Percentiles rank a stretch among this genome's conserved stretches.
Evolutionary conservation across 352 stramenopile genomes (phyloP).

Genomic region (Phytophthora sojae): DNA sequence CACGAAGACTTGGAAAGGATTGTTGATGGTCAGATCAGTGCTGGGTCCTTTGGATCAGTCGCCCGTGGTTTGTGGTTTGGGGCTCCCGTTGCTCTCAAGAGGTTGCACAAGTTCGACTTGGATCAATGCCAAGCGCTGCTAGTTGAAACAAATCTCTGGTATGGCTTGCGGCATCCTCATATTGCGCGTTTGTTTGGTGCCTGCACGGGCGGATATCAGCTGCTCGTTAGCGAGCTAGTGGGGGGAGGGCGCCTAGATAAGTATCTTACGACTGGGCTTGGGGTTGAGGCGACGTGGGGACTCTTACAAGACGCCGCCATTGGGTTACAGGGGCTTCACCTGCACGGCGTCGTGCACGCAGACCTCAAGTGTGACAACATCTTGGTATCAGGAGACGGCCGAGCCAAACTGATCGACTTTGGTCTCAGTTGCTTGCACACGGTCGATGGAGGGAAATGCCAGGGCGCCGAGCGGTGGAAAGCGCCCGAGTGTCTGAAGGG

Average conservation of each 20-base stretch:
- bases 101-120: constrained; percentile 2
- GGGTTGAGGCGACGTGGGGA: constrained; percentile 7
- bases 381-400: no score
- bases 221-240: constrained; percentile 31
- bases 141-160: constrained; percentile 37
- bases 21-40: background rate
- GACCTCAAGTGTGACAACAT: constrained; percentile 39
- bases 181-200: constrained; percentile 41
- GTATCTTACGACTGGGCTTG: background rate
- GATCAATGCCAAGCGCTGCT: constrained; percentile 12
- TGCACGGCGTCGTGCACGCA: constrained; percentile 21
- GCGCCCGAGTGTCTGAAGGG: constrained; percentile 2
- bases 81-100: constrained; percentile 22
- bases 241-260: constrained; percentile 19
- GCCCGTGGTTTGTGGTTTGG: constrained; percentile 9
- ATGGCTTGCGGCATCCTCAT: constrained; percentile 38
- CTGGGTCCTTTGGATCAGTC: constrained; percentile 6
- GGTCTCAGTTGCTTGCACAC: constrained; percentile 9
- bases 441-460: background rate
- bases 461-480: constrained; percentile 2
- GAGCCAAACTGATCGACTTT: constrained; percentile 19
- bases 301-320: constrained; percentile 33
- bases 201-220: constrained; percentile 10
- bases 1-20: background rate
- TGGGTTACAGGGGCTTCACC: constrained; percentile 33